Evolutionary conservation across 345 rosid genomes (phyloP).

Genomic region (Pugionium dolabratum): DNA sequence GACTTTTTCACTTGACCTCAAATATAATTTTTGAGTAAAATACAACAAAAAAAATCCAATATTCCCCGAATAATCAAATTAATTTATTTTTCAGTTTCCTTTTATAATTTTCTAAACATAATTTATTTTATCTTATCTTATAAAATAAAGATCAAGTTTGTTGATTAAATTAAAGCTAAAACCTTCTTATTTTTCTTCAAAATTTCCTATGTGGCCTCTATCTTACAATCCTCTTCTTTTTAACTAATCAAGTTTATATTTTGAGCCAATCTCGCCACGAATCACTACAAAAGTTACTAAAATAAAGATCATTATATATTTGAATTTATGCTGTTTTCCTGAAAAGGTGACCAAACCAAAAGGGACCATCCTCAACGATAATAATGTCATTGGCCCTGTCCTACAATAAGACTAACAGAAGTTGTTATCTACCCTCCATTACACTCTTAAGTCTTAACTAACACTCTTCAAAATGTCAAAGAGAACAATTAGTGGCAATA

Average conservation of each 20-base stretch:
- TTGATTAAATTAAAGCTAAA: too few relatives aligned
- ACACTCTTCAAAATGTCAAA: constrained; percentile 14
- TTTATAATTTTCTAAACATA: too few relatives aligned
- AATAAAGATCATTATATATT: constrained; percentile 22
- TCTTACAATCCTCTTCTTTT: constrained; percentile 5
- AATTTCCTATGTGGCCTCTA: constrained; percentile 31
- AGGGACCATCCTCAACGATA: constrained; percentile 26
- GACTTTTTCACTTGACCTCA: too few relatives aligned
- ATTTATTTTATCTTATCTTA: too few relatives aligned
- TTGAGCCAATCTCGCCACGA: constrained; percentile 42
- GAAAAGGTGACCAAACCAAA: constrained; percentile 23
- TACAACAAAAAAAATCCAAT: too few relatives aligned
- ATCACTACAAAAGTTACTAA: constrained; percentile 31
- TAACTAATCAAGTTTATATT: constrained; percentile 9
- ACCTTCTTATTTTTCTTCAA: too few relatives aligned
- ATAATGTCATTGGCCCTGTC: constrained; percentile 20
- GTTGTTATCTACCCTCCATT: constrained; percentile 26
- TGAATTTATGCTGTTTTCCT: neutral
- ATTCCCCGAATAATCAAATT: too few relatives aligned
- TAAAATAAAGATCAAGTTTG: too few relatives aligned
- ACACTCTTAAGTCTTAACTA: constrained; percentile 11
- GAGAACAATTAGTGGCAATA: constrained; percentile 34
- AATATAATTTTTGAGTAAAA: too few relatives aligned
- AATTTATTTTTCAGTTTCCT: too few relatives aligned
- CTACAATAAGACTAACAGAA: constrained; percentile 25